These are phyloP conservation scores for Lablab purpureus DNA, from an alignment of 306 rosid species.

Conservation along the genomic window DNA sequence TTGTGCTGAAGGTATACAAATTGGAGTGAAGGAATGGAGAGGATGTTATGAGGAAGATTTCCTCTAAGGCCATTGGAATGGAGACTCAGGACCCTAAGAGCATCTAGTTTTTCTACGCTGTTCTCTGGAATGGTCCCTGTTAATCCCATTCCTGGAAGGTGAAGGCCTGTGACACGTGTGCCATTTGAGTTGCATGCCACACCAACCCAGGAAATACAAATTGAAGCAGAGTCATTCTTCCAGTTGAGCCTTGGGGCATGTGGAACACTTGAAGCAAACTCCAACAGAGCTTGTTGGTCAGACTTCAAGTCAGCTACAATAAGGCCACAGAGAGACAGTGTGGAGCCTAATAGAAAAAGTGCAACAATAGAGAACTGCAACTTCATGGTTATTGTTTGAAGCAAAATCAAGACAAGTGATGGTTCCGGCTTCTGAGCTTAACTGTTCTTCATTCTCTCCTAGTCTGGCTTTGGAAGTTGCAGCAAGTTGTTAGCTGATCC, in stretches of 20 bases:
- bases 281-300: constrained; percentile 70
- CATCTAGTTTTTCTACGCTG: constrained; percentile 67
- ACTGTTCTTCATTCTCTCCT: constrained; percentile 53
- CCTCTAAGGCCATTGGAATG: constrained; percentile 78
- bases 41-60: constrained; percentile 67
- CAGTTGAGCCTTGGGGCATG: constrained; percentile 78
- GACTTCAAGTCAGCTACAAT: constrained; percentile 66
- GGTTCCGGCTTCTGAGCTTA: constrained; percentile 44
- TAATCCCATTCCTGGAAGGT: constrained; percentile 78
- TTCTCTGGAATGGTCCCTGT: constrained; percentile 66
- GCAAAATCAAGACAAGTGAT: constrained; percentile 41
- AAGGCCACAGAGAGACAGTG: constrained; percentile 34
- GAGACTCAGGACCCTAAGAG: constrained; percentile 71
- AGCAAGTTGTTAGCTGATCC: constrained; percentile 44
- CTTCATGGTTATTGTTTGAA: constrained; percentile 58
- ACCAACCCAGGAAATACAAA: constrained; percentile 80
- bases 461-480: constrained; percentile 44
- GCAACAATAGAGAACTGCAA: constrained; percentile 48
- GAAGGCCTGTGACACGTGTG: constrained; percentile 65
- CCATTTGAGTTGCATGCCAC: constrained; percentile 60
- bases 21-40: constrained; percentile 69
- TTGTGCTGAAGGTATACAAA: constrained; percentile 70
- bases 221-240: constrained; percentile 63
- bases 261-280: constrained; percentile 59
- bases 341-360: constrained; percentile 47